Evolutionary conservation across 768 basidiomycete species (phyloP).

Genomic region (Royoungia palumana): DNA sequence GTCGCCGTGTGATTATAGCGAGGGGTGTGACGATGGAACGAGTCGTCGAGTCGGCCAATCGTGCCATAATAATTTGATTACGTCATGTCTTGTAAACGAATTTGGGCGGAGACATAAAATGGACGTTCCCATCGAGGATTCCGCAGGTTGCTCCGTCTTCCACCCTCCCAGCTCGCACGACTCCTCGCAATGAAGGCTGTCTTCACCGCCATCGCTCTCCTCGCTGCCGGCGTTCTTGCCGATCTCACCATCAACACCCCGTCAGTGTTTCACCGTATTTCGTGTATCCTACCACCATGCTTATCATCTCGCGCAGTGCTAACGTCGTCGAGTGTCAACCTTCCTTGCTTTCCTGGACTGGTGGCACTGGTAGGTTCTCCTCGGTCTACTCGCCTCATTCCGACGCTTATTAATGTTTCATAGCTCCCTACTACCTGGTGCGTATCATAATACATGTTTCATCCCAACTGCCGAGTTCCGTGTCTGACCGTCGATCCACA

Average conservation of each 20-base stretch:
- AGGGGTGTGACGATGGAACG: not conserved
- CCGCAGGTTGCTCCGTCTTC: conserved; percentile 18
- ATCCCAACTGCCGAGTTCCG: not conserved
- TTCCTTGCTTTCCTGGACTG: conserved; percentile 49
- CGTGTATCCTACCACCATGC: too few species aligned
- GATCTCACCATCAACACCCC: conserved; percentile 67
- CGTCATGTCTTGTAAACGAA: conserved; percentile 8
- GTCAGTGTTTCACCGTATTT: conserved; percentile 41
- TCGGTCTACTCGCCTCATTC: not conserved
- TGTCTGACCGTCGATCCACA: conserved; percentile 17
- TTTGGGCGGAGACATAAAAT: conserved; percentile 36
- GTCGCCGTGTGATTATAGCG: conserved; percentile 14
- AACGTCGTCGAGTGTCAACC: conserved; percentile 58
- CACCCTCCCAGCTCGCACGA: conserved; percentile 17
- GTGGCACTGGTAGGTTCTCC: conserved; percentile 49
- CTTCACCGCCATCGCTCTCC: conserved; percentile 38
- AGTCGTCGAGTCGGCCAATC: not conserved
- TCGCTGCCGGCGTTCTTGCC: conserved; percentile 42
- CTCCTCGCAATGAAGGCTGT: conserved; percentile 45
- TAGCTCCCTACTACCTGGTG: conserved; percentile 68
- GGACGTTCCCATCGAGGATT: conserved; percentile 16
- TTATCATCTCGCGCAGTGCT: too few species aligned
- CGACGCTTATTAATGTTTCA: not conserved
- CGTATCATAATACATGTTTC: conserved; percentile 24
- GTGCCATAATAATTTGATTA: conserved; percentile 9